Conservation (phyloP, 495 filamentous ascomycete species). For the Astrothelium subdiscretum region DNA sequence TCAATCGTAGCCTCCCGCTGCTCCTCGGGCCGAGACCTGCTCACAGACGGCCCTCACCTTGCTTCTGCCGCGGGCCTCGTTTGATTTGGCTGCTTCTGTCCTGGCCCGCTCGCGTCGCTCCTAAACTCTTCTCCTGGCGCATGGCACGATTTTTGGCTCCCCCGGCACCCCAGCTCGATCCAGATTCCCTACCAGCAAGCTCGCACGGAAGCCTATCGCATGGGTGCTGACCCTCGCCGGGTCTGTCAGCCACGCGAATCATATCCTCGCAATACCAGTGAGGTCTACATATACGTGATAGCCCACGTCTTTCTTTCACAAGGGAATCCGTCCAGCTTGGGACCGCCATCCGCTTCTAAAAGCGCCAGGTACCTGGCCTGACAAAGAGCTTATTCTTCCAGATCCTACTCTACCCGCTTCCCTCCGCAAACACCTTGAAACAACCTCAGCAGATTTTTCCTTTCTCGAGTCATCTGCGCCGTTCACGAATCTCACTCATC, state of each 20-base stretch:
- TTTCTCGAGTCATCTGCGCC: not conserved
- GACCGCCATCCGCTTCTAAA: constrained; percentile 1
- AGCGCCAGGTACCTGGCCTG: constrained; percentile 2
- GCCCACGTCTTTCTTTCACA: not conserved
- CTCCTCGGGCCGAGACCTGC: not conserved
- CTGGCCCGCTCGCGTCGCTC: not conserved
- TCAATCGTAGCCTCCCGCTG: not conserved
- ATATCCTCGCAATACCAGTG: constrained; percentile 1
- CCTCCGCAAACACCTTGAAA: not conserved
- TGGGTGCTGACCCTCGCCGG: not conserved
- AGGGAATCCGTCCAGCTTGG: not conserved
- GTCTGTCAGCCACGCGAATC: constrained; percentile 1
- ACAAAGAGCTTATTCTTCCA: constrained; percentile 1
- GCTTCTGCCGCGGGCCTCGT: not conserved
- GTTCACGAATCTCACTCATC: no score
- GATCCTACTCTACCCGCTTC: not conserved
- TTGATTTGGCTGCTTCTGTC: constrained; percentile 2
- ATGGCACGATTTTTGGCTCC: not conserved
- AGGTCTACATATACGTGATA: constrained; percentile 1
- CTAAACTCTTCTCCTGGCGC: not conserved
- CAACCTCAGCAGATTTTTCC: not conserved
- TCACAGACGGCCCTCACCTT: not conserved
- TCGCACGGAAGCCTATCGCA: constrained; percentile 3
- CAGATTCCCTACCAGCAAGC: not conserved
- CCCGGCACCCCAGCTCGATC: constrained; percentile 1